Conservation (phyloP, 495 filamentous ascomycete species). For the Neurospora cerealis region DNA sequence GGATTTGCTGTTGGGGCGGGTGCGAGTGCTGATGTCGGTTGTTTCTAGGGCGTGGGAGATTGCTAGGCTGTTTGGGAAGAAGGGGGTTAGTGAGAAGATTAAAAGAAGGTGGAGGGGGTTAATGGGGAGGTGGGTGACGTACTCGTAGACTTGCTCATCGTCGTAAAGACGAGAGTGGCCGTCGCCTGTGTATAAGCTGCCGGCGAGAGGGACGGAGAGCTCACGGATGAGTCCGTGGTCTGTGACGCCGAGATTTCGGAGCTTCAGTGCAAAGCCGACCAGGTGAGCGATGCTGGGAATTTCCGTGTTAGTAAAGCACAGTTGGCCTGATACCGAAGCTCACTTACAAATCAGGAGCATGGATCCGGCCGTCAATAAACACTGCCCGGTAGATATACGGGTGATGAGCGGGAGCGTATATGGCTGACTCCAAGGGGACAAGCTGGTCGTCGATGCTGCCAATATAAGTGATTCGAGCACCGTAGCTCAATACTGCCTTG, state of each 20-base stretch:
- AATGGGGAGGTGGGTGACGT: conserved; percentile 15
- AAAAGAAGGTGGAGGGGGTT: conserved; percentile 1
- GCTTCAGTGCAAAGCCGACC: conserved; percentile 84
- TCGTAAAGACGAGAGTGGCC: conserved; percentile 92
- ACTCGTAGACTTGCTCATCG: conserved; percentile 81
- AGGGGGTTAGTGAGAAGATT: conserved; percentile 1
- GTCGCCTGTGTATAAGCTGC: conserved; percentile 83
- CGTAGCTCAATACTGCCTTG: conserved; percentile 59
- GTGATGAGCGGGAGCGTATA: conserved; percentile 72
- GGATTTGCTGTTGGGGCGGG: conserved; percentile 16
- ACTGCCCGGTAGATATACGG: conserved; percentile 89
- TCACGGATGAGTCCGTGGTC: conserved; percentile 93
- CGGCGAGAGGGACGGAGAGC: conserved; percentile 77
- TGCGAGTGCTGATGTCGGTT: conserved; percentile 44
- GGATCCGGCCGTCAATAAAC: conserved; percentile 87
- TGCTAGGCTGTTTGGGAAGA: conserved; percentile 47
- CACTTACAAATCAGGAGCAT: conserved; percentile 79
- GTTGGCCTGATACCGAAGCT: not conserved
- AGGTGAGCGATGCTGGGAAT: conserved; percentile 64
- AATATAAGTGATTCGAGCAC: conserved; percentile 72
- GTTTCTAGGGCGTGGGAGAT: conserved; percentile 82
- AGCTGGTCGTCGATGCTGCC: conserved; percentile 96
- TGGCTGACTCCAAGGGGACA: conserved; percentile 84
- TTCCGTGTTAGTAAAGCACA: conserved; percentile 3
- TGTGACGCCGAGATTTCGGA: conserved; percentile 82